Conservation (phyloP, 257 asterid species). For the Capsicum chinense region DNA sequence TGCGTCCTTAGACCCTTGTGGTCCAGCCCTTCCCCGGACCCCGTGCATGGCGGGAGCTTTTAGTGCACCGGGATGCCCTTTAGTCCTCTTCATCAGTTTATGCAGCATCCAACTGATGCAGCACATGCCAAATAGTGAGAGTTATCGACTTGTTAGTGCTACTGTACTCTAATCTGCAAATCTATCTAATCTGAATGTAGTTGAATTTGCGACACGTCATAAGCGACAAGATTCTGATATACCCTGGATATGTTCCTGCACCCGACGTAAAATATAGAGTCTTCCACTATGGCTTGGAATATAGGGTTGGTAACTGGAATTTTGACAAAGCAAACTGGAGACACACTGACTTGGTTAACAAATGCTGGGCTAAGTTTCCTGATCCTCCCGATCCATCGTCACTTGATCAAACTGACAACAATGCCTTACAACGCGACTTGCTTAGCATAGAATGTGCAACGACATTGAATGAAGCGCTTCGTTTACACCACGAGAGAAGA, state of each 20-base stretch:
- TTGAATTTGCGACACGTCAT: slow-evolving; percentile 74
- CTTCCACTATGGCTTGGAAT: slow-evolving; percentile 89
- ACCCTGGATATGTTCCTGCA: slow-evolving; percentile 83
- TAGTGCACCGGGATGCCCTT: too few species aligned
- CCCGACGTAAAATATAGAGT: slow-evolving; percentile 79
- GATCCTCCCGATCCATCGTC: slow-evolving; percentile 75
- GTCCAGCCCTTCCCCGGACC: too few species aligned
- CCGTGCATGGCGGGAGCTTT: too few species aligned
- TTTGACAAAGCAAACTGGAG: slow-evolving; percentile 96
- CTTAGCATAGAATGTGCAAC: slow-evolving; percentile 83
- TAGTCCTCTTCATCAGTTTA: background rate
- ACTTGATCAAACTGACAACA: slow-evolving; percentile 60
- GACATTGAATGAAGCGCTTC: slow-evolving; percentile 74
- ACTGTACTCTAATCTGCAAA: background rate
- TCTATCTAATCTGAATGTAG: slow-evolving; percentile 41
- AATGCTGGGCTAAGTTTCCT: slow-evolving; percentile 85
- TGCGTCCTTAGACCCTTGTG: too few species aligned
- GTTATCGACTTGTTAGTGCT: background rate
- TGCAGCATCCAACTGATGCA: background rate
- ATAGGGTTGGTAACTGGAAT: slow-evolving; percentile 82
- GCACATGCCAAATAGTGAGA: background rate
- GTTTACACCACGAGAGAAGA: slow-evolving; percentile 55
- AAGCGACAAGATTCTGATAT: slow-evolving; percentile 74
- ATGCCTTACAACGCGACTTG: slow-evolving; percentile 68
- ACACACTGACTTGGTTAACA: slow-evolving; percentile 63